These are phyloP conservation scores for Magnolia officinalis DNA, from an alignment of 164 flowering plant genomes.

Conservation along the genomic window DNA sequence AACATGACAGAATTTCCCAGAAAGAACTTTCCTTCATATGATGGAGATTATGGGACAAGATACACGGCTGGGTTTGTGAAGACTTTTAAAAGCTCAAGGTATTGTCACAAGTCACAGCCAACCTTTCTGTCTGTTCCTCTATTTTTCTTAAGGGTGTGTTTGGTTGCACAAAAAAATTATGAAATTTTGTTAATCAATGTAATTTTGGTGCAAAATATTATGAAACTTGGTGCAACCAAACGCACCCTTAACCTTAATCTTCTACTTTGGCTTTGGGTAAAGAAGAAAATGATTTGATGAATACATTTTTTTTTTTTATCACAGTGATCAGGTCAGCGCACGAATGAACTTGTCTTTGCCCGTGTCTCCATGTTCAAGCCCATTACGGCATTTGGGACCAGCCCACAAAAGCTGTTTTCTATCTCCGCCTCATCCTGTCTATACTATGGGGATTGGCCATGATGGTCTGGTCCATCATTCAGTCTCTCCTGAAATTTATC, in stretches of 20 bases:
- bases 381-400: conserved; percentile 36
- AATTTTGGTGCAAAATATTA: too few species aligned
- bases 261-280: background rate
- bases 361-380: conserved; percentile 34
- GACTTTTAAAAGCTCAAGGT: conserved; percentile 21
- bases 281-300: background rate
- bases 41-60: conserved; percentile 35
- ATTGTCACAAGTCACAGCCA: background rate
- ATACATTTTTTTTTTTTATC: background rate
- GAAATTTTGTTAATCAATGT: too few species aligned
- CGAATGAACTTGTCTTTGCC: conserved; percentile 31
- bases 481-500: background rate
- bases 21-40: conserved; percentile 21
- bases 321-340: conserved; percentile 17
- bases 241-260: background rate
- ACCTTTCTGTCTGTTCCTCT: background rate
- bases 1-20: conserved; percentile 24
- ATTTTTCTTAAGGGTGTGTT: background rate
- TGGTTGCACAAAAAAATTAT: background rate
- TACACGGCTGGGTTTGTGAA: conserved; percentile 22
- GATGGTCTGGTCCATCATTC: conserved; percentile 11
- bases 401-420: conserved; percentile 47
- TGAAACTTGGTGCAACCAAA: too few species aligned
- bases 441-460: conserved; percentile 14
- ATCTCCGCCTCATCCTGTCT: conserved; percentile 64